phyloP scores from a whole-genome alignment of 2,329 filamentous ascomycete species.

The Elsinoe fawcettii region DNA sequence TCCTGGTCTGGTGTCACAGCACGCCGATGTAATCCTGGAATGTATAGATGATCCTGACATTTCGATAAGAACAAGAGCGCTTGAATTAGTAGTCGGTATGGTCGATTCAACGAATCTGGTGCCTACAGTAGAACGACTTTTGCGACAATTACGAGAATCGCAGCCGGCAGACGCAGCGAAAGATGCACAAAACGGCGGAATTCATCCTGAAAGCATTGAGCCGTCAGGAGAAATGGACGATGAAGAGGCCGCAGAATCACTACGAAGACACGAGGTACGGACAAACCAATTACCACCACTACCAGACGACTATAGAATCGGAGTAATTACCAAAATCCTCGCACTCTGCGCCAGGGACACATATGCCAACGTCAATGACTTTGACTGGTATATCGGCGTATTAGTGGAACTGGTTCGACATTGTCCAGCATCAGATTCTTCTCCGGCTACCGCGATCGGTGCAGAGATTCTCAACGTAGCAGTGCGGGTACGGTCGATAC shows the following conservation, averaged over 20 bases:
- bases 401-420: constrained; percentile 71
- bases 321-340: constrained; percentile 74
- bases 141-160: constrained; percentile 70
- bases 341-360: constrained; percentile 86
- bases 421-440: constrained; percentile 46
- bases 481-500: constrained; percentile 80
- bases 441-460: constrained; percentile 50
- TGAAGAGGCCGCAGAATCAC: constrained; percentile 48
- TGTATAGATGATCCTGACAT: constrained; percentile 95
- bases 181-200: constrained; percentile 42
- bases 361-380: constrained; percentile 78
- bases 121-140: constrained; percentile 74
- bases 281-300: constrained; percentile 51
- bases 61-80: constrained; percentile 84
- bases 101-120: constrained; percentile 80
- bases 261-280: constrained; percentile 45
- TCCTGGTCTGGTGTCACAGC: constrained; percentile 77
- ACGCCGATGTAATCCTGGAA: constrained; percentile 92
- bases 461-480: constrained; percentile 82
- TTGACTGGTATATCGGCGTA: constrained; percentile 95
- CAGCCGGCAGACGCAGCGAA: constrained; percentile 47
- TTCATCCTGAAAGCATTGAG: constrained; percentile 35
- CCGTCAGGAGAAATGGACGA: constrained; percentile 50
- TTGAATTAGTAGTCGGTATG: constrained; percentile 90
- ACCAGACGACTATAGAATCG: constrained; percentile 76